phyloP scores from a whole-genome alignment of 2,329 filamentous ascomycete species.

The Myriangium duriaei region DNA sequence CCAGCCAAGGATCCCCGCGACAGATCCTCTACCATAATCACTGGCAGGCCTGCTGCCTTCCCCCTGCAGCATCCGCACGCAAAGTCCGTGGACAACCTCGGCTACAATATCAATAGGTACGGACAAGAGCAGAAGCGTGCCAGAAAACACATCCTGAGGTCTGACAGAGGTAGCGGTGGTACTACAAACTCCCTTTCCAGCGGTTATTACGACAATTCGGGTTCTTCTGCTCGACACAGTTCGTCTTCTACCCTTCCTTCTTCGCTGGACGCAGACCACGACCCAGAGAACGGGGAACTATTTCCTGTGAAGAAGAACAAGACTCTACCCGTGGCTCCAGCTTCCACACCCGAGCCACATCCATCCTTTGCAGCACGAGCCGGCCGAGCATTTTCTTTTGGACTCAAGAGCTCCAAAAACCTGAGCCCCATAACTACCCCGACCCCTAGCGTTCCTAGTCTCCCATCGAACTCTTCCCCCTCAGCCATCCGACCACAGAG shows the following conservation, averaged over 20 bases:
- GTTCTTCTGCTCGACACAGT: conserved; percentile 38
- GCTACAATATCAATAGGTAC: conserved; percentile 21
- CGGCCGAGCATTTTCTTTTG: conserved; percentile 42
- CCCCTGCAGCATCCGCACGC: conserved; percentile 21
- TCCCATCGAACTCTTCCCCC: background rate
- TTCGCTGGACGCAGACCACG: conserved; percentile 34
- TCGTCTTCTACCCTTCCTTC: conserved; percentile 44
- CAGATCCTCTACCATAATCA: conserved; percentile 8
- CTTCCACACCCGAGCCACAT: conserved; percentile 26
- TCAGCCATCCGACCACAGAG: conserved; percentile 2
- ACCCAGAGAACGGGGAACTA: conserved; percentile 24
- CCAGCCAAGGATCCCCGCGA: conserved; percentile 24
- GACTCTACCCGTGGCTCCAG: conserved; percentile 22
- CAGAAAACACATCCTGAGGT: conserved; percentile 19
- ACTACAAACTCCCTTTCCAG: conserved; percentile 37
- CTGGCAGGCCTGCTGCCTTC: conserved; percentile 14
- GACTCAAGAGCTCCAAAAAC: conserved; percentile 23
- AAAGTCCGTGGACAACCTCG: conserved; percentile 22
- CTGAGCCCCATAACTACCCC: conserved; percentile 1
- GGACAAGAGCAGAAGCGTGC: conserved; percentile 25
- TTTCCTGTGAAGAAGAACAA: conserved; percentile 24
- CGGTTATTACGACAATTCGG: conserved; percentile 28
- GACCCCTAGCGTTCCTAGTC: background rate
- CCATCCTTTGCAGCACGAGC: conserved; percentile 29
- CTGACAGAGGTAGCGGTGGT: conserved; percentile 35